A percentile compares a stretch with the other conserved stretches of the same genome.
Evolutionary conservation across 305 asterid species (phyloP).

Genomic region (Vinca major): DNA sequence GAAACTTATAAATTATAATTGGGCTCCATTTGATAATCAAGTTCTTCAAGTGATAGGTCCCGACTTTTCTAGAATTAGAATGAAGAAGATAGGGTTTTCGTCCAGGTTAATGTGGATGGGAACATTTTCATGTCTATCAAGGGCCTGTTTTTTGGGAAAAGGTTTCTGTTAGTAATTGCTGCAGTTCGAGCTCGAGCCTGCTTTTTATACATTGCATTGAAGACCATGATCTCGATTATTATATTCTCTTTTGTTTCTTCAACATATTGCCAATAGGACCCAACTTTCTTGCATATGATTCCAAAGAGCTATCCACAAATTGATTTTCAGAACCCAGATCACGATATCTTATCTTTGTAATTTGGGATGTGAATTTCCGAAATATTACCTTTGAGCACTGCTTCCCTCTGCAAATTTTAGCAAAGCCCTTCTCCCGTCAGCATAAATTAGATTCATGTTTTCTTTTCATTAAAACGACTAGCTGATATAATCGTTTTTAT

Average conservation of each 20-base stretch:
- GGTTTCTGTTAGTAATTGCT: not conserved
- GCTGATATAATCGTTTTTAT: conserved; percentile 4
- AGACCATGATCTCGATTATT: not conserved
- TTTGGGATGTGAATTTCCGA: not conserved
- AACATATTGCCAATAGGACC: not conserved
- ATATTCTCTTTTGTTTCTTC: not conserved
- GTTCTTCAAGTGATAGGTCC: not conserved
- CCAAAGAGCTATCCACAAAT: not conserved
- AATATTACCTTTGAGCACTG: not conserved
- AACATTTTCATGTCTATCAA: not conserved
- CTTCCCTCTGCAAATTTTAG: conserved; percentile 3
- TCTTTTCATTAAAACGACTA: not conserved
- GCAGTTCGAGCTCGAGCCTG: not conserved
- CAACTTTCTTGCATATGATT: not conserved
- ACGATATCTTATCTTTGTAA: not conserved
- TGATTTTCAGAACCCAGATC: not conserved
- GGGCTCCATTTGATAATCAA: not conserved
- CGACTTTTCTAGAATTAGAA: not conserved
- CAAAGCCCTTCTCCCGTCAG: not conserved
- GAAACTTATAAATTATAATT: not conserved
- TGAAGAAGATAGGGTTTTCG: not conserved
- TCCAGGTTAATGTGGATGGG: not conserved
- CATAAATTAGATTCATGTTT: not conserved
- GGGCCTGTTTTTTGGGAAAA: not conserved
- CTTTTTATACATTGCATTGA: not conserved